These are phyloP conservation scores for Chiua virens DNA, from an alignment of 768 basidiomycete species.

Conservation along the genomic window DNA sequence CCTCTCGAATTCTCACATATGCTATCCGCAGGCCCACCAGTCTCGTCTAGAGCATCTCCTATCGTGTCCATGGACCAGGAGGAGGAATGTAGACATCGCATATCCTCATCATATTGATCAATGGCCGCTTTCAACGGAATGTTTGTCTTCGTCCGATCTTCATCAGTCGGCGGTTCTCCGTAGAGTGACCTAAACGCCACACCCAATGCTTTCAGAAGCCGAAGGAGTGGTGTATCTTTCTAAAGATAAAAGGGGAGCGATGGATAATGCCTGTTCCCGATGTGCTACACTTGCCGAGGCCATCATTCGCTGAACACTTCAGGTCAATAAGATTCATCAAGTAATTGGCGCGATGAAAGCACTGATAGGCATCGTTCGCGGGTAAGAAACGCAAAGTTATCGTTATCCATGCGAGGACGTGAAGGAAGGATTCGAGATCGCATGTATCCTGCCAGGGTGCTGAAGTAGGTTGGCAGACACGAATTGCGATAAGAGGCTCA, in stretches of 20 bases:
- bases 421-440: slow-evolving; percentile 34
- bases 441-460: slow-evolving; percentile 16
- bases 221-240: background rate
- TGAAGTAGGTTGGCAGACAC: slow-evolving; percentile 15
- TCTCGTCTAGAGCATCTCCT: background rate
- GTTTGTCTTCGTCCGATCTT: background rate
- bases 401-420: slow-evolving; percentile 5
- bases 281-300: no score
- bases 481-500: background rate
- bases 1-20: no score
- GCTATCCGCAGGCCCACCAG: background rate
- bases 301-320: no score
- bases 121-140: background rate
- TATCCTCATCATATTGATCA: background rate
- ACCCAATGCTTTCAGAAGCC: background rate
- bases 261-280: no score
- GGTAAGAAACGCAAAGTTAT: background rate
- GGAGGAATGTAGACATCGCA: background rate
- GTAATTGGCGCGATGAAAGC: no score
- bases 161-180: no score
- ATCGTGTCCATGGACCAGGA: background rate
- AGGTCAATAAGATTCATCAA: no score
- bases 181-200: no score
- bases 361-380: no score
- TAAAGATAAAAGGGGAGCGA: background rate